phyloP scores from a whole-genome alignment of 2,329 filamentous ascomycete species.

The Blastomyces emzantsi region DNA sequence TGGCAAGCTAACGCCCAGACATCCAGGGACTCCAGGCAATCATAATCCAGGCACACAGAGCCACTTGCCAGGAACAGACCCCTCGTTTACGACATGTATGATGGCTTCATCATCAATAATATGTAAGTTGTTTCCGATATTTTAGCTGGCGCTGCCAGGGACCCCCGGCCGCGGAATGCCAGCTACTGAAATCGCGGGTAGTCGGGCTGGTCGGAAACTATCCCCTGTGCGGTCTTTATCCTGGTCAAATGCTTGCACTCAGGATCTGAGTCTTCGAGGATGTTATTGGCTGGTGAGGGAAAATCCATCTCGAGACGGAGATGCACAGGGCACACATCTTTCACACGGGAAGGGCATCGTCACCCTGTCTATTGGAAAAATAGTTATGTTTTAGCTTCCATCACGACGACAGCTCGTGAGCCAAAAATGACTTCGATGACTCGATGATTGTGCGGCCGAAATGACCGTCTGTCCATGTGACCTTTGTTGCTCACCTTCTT shows the following conservation, averaged over 20 bases:
- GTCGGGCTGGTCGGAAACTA: background rate
- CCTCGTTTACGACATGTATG: background rate
- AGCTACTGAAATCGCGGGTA: background rate
- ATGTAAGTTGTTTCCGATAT: background rate
- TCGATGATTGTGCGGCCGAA: background rate
- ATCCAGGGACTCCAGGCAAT: background rate
- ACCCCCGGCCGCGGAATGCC: background rate
- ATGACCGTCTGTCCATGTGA: background rate
- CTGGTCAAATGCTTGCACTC: background rate
- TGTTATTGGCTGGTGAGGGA: background rate
- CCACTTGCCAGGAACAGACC: background rate
- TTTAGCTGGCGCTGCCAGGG: background rate
- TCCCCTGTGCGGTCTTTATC: background rate
- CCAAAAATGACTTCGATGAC: background rate
- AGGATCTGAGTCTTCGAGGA: background rate
- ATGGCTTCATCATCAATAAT: background rate
- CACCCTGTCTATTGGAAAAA: background rate
- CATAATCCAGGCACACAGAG: background rate
- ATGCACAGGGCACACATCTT: background rate
- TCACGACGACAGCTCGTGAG: background rate
- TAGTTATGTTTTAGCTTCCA: background rate
- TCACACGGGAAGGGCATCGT: background rate
- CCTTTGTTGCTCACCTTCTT: background rate
- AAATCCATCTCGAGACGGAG: background rate
- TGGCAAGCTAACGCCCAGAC: background rate